These are phyloP conservation scores for Saksenaea vasiformis DNA, from an alignment of 371 early-diverging fungal genomes.

Conservation along the genomic window DNA sequence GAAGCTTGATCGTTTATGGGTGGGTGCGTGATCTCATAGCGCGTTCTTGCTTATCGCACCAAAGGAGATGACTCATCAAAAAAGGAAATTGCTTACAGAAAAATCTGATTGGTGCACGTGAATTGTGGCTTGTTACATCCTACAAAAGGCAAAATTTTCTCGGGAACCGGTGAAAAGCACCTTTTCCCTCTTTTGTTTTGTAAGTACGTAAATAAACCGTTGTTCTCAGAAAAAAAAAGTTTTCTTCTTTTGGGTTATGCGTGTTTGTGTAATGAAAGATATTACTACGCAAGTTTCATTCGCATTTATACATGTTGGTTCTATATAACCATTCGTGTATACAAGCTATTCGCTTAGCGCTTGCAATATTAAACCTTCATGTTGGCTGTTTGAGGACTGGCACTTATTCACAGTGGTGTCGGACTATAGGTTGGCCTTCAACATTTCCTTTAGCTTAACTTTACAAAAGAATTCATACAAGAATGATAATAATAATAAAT, in stretches of 20 bases:
- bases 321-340: neutral
- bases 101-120: neutral
- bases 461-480: no score
- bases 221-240: conserved; percentile 2
- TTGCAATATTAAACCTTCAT: neutral
- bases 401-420: neutral
- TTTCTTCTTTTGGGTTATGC: conserved; percentile 1
- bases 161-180: neutral
- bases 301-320: conserved; percentile 1
- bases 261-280: conserved; percentile 6
- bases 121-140: neutral
- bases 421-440: conserved; percentile 4
- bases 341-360: neutral
- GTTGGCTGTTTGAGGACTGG: conserved; percentile 5
- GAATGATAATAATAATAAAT: no score
- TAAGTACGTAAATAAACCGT: neutral
- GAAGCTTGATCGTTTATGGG: conserved; percentile 6
- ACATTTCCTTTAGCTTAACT: neutral
- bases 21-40: conserved; percentile 5
- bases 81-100: neutral
- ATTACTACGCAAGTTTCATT: conserved; percentile 3
- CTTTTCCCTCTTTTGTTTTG: neutral
- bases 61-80: neutral
- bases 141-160: conserved; percentile 1
- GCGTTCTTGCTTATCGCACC: neutral